Conservation (phyloP, 768 basidiomycete genomes). For the Cantharellus anzutake region DNA sequence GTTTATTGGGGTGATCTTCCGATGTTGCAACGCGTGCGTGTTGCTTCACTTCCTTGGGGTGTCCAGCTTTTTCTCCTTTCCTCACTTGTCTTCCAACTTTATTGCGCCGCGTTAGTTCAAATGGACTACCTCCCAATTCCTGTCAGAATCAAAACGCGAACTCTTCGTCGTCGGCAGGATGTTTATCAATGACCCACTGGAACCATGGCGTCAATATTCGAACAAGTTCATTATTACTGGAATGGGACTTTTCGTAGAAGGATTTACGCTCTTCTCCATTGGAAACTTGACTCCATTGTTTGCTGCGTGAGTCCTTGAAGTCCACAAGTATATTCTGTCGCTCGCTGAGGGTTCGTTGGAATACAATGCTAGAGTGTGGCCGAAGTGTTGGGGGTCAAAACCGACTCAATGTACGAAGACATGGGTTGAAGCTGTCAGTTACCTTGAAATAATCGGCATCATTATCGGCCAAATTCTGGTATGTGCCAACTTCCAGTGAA, state of each 20-base stretch:
- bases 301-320: not conserved
- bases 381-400: not conserved
- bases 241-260: not conserved
- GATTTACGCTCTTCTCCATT: not conserved
- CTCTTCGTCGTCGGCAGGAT: not conserved
- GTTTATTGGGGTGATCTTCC: not conserved
- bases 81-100: not conserved
- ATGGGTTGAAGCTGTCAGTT: not conserved
- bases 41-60: not conserved
- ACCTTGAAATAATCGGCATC: not conserved
- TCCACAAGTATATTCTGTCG: too few species aligned
- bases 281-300: not conserved
- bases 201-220: not conserved
- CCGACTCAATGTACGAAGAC: not conserved
- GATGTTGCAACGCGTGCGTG: not conserved
- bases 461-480: not conserved
- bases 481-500: too few species aligned
- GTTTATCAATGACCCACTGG: not conserved
- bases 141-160: not conserved
- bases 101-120: not conserved
- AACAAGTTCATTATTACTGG: not conserved
- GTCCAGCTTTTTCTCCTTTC: not conserved
- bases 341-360: too few species aligned
- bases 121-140: not conserved
- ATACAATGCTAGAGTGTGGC: not conserved